phyloP scores from a whole-genome alignment of 106 monocot genomes.

The Xerophyta viscosa region DNA sequence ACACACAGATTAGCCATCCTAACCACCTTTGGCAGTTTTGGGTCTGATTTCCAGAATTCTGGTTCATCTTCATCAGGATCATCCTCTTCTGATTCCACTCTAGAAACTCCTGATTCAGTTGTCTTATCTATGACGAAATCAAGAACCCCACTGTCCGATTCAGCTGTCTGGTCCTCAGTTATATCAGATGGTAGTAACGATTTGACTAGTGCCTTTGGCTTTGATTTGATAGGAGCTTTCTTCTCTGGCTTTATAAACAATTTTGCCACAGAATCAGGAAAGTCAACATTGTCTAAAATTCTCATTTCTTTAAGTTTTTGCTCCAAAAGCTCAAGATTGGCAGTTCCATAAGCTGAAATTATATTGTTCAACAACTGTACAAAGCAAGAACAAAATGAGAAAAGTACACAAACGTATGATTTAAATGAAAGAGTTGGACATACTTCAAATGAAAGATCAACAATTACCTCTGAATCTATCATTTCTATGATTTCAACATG shows the following conservation, averaged over 20 bases:
- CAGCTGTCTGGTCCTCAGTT: conserved; percentile 7
- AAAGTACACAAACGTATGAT: not conserved
- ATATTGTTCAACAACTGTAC: conserved; percentile 69
- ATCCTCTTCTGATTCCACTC: conserved; percentile 1
- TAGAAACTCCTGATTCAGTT: conserved; percentile 3
- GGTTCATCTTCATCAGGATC: conserved; percentile 34
- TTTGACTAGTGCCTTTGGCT: conserved; percentile 29
- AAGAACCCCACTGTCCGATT: conserved; percentile 5
- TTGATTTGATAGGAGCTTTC: conserved; percentile 26
- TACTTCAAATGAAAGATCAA: not conserved
- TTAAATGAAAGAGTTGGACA: not conserved
- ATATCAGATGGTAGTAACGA: conserved; percentile 22
- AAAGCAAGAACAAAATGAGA: conserved; percentile 9
- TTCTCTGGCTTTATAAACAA: conserved; percentile 62
- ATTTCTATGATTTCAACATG: conserved; percentile 95
- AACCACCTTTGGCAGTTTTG: conserved; percentile 58
- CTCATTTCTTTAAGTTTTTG: conserved; percentile 86
- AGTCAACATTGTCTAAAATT: conserved; percentile 87
- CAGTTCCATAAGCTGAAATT: conserved; percentile 56
- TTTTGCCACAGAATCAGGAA: conserved; percentile 48
- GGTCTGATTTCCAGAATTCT: conserved; percentile 31
- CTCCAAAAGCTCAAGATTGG: conserved; percentile 64
- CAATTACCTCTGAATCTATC: conserved; percentile 80
- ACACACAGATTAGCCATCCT: conserved; percentile 95
- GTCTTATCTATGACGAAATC: conserved; percentile 10